Base-by-base conservation (phyloP, 2,329 filamentous ascomycete species). In the Stemphylium lycopersici region DNA sequence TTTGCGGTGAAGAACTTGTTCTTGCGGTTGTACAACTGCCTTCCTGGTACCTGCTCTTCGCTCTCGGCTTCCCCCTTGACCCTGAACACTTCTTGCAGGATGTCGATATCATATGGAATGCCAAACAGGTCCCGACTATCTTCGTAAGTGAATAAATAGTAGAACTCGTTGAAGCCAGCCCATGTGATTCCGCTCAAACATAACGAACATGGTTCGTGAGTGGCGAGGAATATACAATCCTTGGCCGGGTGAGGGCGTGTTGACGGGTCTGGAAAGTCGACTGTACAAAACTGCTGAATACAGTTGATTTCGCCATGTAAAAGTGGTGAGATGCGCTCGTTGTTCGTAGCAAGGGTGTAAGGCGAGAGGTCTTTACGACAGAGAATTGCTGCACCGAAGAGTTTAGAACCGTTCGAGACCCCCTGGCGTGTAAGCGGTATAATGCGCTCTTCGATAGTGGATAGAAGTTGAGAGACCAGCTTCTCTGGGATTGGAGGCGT, bases 261-360 rank as follows among this genome's bases (percentile, higher is more conserved):
- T 63, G 41, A 70, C 58, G 11, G 76, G 67, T 55, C 66, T 0
- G 62, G 58, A 18, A 52, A 64, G 36, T 63, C 56, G 36, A 53
- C 33, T 1, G 76, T 76, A 71, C 83, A 85, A 74, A 85, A 85
- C 29, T 79, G 71, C 62, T 84, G 82, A 69, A 86, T 84, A 75
- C 83, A 85, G 69, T 84, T 83, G 69, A 85, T 84, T 61, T 86
- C 83, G 56, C 83, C 83, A 67, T 85, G 83, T 7, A 85, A 76
- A 3, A 85, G 76, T 2, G 83, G 83, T 4, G 83, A 85, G 1
- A 67, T 68, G 10, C 77, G 76, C 67, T 85, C 83, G 68, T 85
- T 80, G 74, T 86, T 86, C 40, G 82, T 85, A 8, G 82, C 77
- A 5, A 82, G 78, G 0, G 80, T 82, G 12, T 81, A 68, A 2